Conservation (phyloP, 441 rosid genomes). For the Hura crepitans region DNA sequence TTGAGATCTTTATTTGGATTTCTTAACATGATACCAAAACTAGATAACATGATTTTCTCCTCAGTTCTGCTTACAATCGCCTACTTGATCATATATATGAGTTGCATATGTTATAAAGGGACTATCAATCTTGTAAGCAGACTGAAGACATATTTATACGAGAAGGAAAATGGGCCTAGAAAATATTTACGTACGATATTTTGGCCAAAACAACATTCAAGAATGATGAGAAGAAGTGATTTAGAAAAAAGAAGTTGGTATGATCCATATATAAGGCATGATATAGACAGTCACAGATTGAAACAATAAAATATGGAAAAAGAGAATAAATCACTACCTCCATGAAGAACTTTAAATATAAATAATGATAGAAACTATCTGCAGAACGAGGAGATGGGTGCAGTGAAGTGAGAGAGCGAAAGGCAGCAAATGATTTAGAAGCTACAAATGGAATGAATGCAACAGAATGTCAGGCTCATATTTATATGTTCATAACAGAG, state of each 20-base stretch:
- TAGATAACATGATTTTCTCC: no score
- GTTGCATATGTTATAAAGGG: no score
- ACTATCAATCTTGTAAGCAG: no score
- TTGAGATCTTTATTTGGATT: no score
- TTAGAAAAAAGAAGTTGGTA: neutral
- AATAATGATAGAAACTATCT: neutral
- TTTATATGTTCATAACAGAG: conserved; percentile 10
- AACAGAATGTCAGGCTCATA: conserved; percentile 14
- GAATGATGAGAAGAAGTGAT: no score
- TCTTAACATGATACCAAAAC: no score
- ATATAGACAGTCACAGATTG: neutral
- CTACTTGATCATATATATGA: no score
- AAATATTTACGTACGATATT: no score
- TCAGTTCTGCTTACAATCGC: no score
- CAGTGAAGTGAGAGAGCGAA: neutral
- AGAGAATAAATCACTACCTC: conserved; percentile 11
- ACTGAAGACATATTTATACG: no score
- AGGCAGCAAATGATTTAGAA: neutral
- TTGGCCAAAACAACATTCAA: no score
- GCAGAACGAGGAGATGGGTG: neutral
- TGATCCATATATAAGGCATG: neutral
- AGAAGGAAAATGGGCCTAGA: no score
- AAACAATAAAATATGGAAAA: neutral
- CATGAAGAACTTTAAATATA: conserved; percentile 12
- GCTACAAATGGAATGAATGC: conserved; percentile 14